Base-by-base conservation (phyloP, 2,329 filamentous ascomycete species). In the Didymosphaeria variabile region DNA sequence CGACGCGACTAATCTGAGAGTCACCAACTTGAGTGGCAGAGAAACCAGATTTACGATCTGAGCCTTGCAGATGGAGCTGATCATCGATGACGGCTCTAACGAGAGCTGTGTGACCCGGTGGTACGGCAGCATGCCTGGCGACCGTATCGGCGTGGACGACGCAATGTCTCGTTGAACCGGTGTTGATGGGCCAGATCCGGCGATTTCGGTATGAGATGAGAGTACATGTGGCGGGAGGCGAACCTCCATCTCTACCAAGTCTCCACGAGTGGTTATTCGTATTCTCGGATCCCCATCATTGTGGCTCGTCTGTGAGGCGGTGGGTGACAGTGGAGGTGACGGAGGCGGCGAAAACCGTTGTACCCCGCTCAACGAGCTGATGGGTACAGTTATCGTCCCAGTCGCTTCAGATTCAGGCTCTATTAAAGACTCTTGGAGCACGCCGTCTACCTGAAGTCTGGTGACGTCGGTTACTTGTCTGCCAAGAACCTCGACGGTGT, bases 241-340 rank as follows among this genome's bases (percentile, higher is more conserved):
- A 7, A 79, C 76, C 61, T 79, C 77, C 68, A 79, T 75, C 58
- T 78, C 75, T 23, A 79, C 76, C 23, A 78, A 72, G 3, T 74
- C 73, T 56, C 76, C 75, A 29, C 77, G 65, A n/a, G 70, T 75
- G 7, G 75, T 78, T 32, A 79, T 79, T n/a, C 77, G 70, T 26
- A 79, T 78, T 32, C 74, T 69, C 8, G 77, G 76, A 46, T 78
- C 74, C 42, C 72, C 70, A 38, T 72, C 71, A 21, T 74, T 67
- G 21, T 72, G 64, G 42, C 70, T 74, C 51, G 55, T 57, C 57
- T 65, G 57, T 31, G 66, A 71, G 17, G 55, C 64, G 12, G 70
- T 72, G 34, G 70, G 70, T 23, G 73, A 76, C 50, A 67, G 64
- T 17, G 73, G 72, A n/a, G 69, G 68, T 26, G 72, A 75, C 36